phyloP scores from a whole-genome alignment of 1,139 yeast genomes.

The Wickerhamomyces sp. region DNA sequence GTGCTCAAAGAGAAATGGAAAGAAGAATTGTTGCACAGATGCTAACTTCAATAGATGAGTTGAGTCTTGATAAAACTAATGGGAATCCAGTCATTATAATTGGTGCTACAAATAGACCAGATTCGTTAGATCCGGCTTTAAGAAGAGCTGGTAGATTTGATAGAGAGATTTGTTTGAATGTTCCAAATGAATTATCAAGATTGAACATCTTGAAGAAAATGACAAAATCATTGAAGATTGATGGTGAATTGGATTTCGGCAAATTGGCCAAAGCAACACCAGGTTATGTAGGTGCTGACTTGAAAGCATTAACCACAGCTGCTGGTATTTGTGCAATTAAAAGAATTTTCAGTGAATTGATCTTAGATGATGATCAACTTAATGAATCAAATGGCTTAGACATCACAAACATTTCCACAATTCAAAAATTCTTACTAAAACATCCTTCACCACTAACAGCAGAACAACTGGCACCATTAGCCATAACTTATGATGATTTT shows the following conservation, averaged over 20 bases:
- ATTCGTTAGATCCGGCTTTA: slow-evolving; percentile 90
- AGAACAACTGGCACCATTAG: slow-evolving; percentile 68
- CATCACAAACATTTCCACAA: slow-evolving; percentile 43
- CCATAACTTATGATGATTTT: slow-evolving; percentile 78
- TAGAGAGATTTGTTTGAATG: slow-evolving; percentile 87
- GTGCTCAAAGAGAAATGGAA: slow-evolving; percentile 98
- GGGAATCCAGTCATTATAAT: slow-evolving; percentile 94
- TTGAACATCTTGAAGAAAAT: slow-evolving; percentile 70
- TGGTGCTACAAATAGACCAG: slow-evolving; percentile 98
- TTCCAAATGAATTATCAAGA: slow-evolving; percentile 85
- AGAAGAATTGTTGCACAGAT: slow-evolving; percentile 94
- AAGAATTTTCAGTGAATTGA: slow-evolving; percentile 59
- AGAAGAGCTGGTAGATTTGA: slow-evolving; percentile 97
- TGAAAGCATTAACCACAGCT: slow-evolving; percentile 89
- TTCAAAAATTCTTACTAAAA: slow-evolving; percentile 62
- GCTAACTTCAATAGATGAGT: slow-evolving; percentile 89
- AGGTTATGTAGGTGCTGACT: slow-evolving; percentile 97
- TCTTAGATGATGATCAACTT: slow-evolving; percentile 11
- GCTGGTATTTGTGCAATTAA: slow-evolving; percentile 95
- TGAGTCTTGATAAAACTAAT: slow-evolving; percentile 78
- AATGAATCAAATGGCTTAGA: slow-evolving; percentile 1
- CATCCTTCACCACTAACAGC: slow-evolving; percentile 79
- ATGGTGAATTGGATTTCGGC: slow-evolving; percentile 65
- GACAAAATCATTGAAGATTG: slow-evolving; percentile 60
- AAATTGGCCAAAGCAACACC: slow-evolving; percentile 90